Percentiles rank a stretch among this genome's conserved stretches.
phyloP scores from a whole-genome alignment of 208 protist species.

The Crithidia sp. region DNA sequence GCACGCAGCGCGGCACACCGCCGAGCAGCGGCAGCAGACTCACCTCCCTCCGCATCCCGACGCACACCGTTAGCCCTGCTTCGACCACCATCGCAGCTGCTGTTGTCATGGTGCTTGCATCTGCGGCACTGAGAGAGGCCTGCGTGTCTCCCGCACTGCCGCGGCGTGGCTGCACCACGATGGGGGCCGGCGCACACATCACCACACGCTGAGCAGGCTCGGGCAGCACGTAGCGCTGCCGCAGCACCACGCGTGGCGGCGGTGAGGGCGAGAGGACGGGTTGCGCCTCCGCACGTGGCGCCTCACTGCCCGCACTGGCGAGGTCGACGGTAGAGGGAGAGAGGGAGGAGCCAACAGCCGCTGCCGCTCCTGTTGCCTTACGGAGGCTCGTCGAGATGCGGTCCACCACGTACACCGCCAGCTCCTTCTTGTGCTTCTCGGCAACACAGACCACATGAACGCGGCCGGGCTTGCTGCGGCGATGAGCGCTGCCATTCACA shows the following conservation, averaged over 20 bases:
- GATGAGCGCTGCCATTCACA: no score
- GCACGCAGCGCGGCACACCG: slow-evolving; percentile 61
- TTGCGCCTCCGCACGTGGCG: background rate
- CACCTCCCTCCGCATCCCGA: slow-evolving; percentile 73
- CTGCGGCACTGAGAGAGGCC: background rate
- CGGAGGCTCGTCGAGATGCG: slow-evolving; percentile 10
- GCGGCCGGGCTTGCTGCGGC: background rate
- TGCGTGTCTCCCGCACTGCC: background rate
- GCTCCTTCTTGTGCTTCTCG: slow-evolving; percentile 28
- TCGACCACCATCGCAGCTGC: slow-evolving; percentile 8
- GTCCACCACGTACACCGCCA: slow-evolving; percentile 32
- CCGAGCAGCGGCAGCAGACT: slow-evolving; percentile 58
- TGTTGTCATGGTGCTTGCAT: background rate
- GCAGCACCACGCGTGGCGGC: slow-evolving; percentile 31
- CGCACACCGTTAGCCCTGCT: slow-evolving; percentile 54
- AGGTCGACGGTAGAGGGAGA: slow-evolving; percentile 3
- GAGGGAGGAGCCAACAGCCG: background rate
- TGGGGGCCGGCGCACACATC: slow-evolving; percentile 33
- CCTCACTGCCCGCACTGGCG: background rate
- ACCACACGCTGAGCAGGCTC: slow-evolving; percentile 51
- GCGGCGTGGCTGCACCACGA: background rate
- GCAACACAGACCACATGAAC: slow-evolving; percentile 33
- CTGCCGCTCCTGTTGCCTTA: background rate
- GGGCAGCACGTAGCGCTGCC: slow-evolving; percentile 47
- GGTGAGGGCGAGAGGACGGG: background rate